phyloP scores from a whole-genome alignment of 225 moss, liverwort and hornwort species.

The Pseudisothecium myosuroides region DNA sequence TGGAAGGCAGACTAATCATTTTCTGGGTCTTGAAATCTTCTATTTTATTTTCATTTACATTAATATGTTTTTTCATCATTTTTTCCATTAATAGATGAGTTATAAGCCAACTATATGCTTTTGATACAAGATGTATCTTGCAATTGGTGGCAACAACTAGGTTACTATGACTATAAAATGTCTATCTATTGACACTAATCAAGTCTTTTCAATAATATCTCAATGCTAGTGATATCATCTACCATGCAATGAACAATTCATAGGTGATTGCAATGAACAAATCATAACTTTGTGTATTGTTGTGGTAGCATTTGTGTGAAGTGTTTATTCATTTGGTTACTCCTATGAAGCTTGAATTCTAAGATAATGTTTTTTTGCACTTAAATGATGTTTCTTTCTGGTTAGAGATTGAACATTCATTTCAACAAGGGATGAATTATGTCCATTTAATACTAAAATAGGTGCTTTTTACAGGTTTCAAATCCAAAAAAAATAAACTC shows the following conservation, averaged over 20 bases:
- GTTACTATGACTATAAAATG: not conserved
- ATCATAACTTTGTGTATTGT: not conserved
- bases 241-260: not conserved
- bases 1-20: not conserved
- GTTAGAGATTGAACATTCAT: not conserved
- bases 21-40: not conserved
- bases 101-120: not conserved
- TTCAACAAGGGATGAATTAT: not conserved
- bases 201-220: not conserved
- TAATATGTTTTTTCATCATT: not conserved
- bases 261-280: not conserved
- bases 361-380: not conserved
- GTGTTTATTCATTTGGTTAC: not conserved
- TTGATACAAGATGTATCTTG: not conserved
- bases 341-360: not conserved
- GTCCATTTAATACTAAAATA: not conserved
- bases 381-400: not conserved
- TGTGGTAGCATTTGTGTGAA: not conserved
- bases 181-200: not conserved
- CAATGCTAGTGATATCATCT: not conserved
- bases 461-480: not conserved
- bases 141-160: not conserved
- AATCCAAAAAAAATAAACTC: not conserved
- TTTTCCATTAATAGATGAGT: not conserved
- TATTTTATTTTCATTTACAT: not conserved